Conservation (phyloP, 768 basidiomycete genomes). For the Leccinum subgranulosum region DNA sequence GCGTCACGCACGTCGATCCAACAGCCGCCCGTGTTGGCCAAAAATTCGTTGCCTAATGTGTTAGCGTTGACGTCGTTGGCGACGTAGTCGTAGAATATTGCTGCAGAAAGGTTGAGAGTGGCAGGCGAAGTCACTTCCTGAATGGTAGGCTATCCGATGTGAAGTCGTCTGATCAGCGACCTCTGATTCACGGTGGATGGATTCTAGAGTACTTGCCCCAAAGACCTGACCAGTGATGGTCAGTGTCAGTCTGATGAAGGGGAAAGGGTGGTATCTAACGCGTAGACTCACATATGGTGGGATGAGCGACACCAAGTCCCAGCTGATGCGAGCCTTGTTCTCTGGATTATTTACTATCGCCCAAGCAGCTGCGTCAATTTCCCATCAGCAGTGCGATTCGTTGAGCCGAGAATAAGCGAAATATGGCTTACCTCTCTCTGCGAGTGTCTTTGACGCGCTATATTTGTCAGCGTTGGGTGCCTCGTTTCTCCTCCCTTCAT, state of each 20-base stretch:
- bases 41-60: neutral
- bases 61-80: neutral
- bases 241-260: neutral
- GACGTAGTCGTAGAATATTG: neutral
- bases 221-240: neutral
- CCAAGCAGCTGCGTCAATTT: constrained; percentile 43
- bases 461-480: constrained; percentile 43
- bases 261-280: too few species aligned
- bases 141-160: neutral
- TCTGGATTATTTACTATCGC: constrained; percentile 32
- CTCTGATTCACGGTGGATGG: neutral
- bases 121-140: neutral
- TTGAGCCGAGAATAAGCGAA: neutral
- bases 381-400: neutral
- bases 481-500: constrained; percentile 42
- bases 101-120: neutral
- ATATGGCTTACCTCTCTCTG: constrained; percentile 48
- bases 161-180: neutral
- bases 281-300: constrained; percentile 36
- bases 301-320: constrained; percentile 39
- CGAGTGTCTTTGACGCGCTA: constrained; percentile 59
- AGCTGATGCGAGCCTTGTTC: constrained; percentile 32
- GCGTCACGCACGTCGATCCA: neutral
- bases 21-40: neutral
- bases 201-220: neutral